A percentile compares a stretch with the other conserved stretches of the same genome.
These are phyloP conservation scores for Madurella fahalii DNA, from an alignment of 2,329 filamentous ascomycete genomes.

Conservation along the genomic window DNA sequence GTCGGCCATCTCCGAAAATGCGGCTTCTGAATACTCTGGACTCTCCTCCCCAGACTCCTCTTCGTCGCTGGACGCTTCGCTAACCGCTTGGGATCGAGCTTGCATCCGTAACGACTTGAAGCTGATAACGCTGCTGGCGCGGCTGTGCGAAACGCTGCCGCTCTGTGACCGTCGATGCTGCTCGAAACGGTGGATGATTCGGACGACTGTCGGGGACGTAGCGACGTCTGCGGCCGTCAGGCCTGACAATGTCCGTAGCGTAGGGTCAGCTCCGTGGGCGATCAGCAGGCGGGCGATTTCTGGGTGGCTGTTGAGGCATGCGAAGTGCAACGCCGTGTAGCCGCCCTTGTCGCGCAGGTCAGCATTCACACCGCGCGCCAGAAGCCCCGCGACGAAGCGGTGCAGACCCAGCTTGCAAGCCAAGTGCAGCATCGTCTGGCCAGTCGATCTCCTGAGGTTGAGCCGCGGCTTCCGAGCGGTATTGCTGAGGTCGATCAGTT, in stretches of 20 bases:
- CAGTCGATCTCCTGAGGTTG: conserved; percentile 60
- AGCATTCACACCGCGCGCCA: conserved; percentile 73
- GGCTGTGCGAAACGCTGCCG: conserved; percentile 55
- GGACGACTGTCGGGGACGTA: conserved; percentile 59
- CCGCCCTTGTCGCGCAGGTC: conserved; percentile 73
- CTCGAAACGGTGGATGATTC: conserved; percentile 58
- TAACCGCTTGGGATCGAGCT: conserved; percentile 36
- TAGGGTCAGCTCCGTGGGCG: conserved; percentile 67
- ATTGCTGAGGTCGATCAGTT: conserved; percentile 74
- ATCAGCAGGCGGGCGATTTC: conserved; percentile 75
- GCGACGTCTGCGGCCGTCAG: conserved; percentile 69
- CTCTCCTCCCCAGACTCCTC: conserved; percentile 42
- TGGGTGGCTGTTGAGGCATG: conserved; percentile 68
- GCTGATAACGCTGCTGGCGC: conserved; percentile 56
- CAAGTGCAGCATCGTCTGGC: conserved; percentile 77
- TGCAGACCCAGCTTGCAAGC: conserved; percentile 71
- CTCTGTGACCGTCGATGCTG: conserved; percentile 64
- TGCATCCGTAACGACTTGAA: conserved; percentile 64
- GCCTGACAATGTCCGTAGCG: conserved; percentile 63
- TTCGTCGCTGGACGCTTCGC: conserved; percentile 38
- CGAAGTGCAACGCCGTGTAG: conserved; percentile 78
- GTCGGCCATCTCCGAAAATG: conserved; percentile 41
- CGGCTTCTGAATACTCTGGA: conserved; percentile 42
- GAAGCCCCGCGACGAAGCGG: conserved; percentile 69
- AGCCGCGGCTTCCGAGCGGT: conserved; percentile 63